phyloP scores from a whole-genome alignment of 2,329 filamentous ascomycete genomes.

The Epichloe sylvatica region DNA sequence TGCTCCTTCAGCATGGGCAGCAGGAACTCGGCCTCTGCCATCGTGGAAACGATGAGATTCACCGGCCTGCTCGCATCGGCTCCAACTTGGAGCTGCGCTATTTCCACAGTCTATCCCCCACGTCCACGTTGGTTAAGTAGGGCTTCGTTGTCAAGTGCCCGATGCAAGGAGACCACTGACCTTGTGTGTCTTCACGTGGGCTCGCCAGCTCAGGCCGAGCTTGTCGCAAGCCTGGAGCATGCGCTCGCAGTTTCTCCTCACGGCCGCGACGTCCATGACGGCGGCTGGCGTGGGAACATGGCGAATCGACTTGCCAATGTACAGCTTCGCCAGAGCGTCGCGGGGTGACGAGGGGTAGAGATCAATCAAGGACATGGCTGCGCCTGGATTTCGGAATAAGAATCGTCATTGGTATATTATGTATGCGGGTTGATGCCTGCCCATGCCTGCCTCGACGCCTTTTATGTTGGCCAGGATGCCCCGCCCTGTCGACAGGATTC shows the following conservation, averaged over 20 bases:
- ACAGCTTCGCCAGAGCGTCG: conserved; percentile 11
- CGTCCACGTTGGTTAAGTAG: not conserved
- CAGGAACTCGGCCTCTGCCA: conserved; percentile 59
- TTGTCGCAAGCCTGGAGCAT: conserved; percentile 53
- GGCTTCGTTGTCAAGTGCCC: too few species aligned
- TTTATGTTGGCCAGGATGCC: not conserved
- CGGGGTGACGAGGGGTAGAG: conserved; percentile 14
- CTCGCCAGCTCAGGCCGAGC: conserved; percentile 53
- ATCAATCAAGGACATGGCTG: conserved; percentile 10
- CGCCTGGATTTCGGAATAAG: not conserved
- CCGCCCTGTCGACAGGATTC: too few species aligned
- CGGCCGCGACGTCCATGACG: conserved; percentile 52
- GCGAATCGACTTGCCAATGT: conserved; percentile 43
- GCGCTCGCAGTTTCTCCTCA: conserved; percentile 52
- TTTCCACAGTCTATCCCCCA: conserved; percentile 42
- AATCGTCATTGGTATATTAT: not conserved
- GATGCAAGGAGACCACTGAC: conserved; percentile 22
- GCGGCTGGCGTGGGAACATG: conserved; percentile 52
- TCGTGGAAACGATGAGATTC: conserved; percentile 58
- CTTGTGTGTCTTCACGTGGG: conserved; percentile 78
- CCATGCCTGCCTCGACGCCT: not conserved
- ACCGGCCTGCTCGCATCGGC: conserved; percentile 29
- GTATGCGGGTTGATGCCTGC: too few species aligned
- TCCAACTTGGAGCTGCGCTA: conserved; percentile 58
- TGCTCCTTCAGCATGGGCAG: conserved; percentile 46